Conservation (phyloP, 1,284 basidiomycete genomes). For the Apiotrichum akiyoshidainum region DNA sequence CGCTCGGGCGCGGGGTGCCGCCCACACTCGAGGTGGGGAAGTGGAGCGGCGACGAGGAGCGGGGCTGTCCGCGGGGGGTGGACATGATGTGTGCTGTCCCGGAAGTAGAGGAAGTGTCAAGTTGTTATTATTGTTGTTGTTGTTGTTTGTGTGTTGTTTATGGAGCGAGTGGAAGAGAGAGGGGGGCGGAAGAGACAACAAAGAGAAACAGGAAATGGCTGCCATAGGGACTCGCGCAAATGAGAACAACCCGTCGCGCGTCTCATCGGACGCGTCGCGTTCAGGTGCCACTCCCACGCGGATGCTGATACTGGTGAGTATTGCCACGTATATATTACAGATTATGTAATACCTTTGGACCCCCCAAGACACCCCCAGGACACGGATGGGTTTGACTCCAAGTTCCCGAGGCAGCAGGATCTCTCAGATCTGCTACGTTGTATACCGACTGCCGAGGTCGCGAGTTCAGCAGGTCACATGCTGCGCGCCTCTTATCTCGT, state of each 20-base stretch:
- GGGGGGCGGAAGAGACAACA: slow-evolving; percentile 3
- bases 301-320: not conserved
- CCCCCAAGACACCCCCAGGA: too few species aligned
- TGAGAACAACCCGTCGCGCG: not conserved
- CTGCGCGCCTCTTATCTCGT: too few species aligned
- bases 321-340: too few species aligned
- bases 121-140: not conserved
- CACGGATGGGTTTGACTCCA: too few species aligned
- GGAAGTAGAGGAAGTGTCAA: not conserved
- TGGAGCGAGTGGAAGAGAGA: slow-evolving; percentile 4
- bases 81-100: slow-evolving; percentile 28
- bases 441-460: too few species aligned
- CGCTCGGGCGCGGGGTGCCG: slow-evolving; percentile 32
- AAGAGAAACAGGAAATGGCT: slow-evolving; percentile 1
- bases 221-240: not conserved
- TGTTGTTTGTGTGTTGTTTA: not conserved
- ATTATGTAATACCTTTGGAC: too few species aligned
- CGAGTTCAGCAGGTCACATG: too few species aligned
- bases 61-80: slow-evolving; percentile 20
- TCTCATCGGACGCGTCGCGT: not conserved
- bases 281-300: not conserved
- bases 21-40: slow-evolving; percentile 42
- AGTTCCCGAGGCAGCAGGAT: too few species aligned
- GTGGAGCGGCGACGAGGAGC: slow-evolving; percentile 42
- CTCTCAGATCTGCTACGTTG: too few species aligned